These are phyloP conservation scores for Suzukiozyma palmioleophila DNA, from an alignment of 1,139 yeast species.

Conservation along the genomic window DNA sequence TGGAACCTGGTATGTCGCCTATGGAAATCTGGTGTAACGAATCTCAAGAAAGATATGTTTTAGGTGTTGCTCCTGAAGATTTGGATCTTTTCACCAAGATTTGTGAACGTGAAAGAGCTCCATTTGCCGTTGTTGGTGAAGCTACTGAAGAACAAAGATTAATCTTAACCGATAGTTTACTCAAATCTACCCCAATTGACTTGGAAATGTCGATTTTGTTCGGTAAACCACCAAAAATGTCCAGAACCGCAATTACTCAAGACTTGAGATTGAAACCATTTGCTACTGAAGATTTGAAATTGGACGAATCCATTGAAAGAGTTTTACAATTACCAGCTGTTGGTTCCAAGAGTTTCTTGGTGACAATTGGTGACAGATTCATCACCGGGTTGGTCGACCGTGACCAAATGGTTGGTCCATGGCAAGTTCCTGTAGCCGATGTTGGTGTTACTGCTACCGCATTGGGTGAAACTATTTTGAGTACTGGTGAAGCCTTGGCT, in stretches of 20 bases:
- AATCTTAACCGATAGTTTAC: conserved; percentile 71
- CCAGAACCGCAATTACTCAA: conserved; percentile 68
- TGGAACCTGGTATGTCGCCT: conserved; percentile 98
- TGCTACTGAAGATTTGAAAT: conserved; percentile 22
- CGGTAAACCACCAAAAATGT: conserved; percentile 96
- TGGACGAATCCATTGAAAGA: conserved; percentile 71
- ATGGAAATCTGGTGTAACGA: conserved; percentile 99
- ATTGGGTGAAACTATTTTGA: conserved; percentile 63
- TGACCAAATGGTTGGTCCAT: conserved; percentile 99
- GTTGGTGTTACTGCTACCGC: conserved; percentile 96
- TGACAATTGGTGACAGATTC: conserved; percentile 96
- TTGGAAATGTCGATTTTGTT: conserved; percentile 95
- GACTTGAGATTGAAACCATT: conserved; percentile 54
- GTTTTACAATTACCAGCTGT: conserved; percentile 90
- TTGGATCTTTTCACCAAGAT: conserved; percentile 67
- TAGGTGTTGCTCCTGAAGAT: conserved; percentile 85
- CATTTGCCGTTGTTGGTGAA: conserved; percentile 91
- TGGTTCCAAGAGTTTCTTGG: conserved; percentile 90
- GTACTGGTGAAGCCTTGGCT: conserved; percentile 94
- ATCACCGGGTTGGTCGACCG: conserved; percentile 96
- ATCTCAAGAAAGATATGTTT: conserved; percentile 95
- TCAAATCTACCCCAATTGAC: conserved; percentile 84
- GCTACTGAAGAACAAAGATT: conserved; percentile 87
- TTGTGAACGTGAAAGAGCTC: conserved; percentile 95
- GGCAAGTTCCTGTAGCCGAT: conserved; percentile 99